Evolutionary conservation across 371 early-diverging fungal species (phyloP), one percentile per base, ranked within the genome.

Genomic region (Syncephalastrum sp.): DNA sequence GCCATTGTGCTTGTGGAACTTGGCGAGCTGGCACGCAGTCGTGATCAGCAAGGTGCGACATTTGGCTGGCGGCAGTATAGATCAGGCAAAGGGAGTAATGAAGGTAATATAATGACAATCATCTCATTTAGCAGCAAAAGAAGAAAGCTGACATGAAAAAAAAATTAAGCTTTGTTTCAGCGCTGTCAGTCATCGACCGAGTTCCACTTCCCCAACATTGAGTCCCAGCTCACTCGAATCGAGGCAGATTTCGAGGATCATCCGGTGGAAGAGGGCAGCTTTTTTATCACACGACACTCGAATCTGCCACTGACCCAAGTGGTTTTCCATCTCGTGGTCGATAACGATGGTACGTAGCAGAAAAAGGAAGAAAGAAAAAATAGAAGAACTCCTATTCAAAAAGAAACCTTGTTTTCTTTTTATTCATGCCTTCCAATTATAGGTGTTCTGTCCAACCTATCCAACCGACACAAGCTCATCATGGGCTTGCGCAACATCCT

Each of bases 211-310:
- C 77, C 86, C 13, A 75, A 82, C 57, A 73, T 91, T 13, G 88
- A 88, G 52, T 64, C 69, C 3, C 92, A 92, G 64, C 55, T 91
- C 42, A 66, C 69, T 33, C 56, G 59, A 1, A 76, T 89, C 42
- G 80, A 84, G 58, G 67, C 79, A 1, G 83, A 80, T 42, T 77
- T 85, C 53, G 63, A 63, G 25, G 59, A 69, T 17, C 59, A 61
- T 8, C 53, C 45, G 14, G 51, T 54, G 23, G 61, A 74, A 51
- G 84, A 81, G 71, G 92, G 92, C 21, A 84, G 88, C 47, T 85
- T 90, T 60, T 83, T 92, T 56, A 64, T 91, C 44, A 91, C 92
- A 12, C 71, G 82, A 45, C 92, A 92, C 65, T 89, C 90, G 15
- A 91, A 92, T 58, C 60, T 92, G 17, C 90, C 90, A 0, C 67